These are phyloP conservation scores for Kodamaea laetipori DNA, from an alignment of 805 yeast genomes.

Conservation along the genomic window DNA sequence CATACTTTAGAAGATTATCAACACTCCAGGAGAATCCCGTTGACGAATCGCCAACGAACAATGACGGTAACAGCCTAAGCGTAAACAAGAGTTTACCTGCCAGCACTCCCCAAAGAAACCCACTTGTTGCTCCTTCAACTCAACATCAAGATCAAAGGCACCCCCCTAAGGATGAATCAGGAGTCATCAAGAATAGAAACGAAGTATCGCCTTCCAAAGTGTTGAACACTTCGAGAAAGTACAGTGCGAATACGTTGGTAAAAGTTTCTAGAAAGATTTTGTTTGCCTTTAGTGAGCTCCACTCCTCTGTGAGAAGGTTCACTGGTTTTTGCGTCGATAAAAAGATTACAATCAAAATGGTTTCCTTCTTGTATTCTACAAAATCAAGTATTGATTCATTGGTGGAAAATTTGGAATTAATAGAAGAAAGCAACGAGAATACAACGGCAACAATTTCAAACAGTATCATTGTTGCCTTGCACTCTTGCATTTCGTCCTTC, in stretches of 20 bases:
- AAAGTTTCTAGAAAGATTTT: slow-evolving; percentile 61
- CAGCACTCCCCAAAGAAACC: neutral
- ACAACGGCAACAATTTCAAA: slow-evolving; percentile 29
- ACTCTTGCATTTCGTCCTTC: slow-evolving; percentile 47
- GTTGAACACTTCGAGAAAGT: slow-evolving; percentile 10
- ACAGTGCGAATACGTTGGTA: slow-evolving; percentile 24
- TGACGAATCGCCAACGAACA: slow-evolving; percentile 23
- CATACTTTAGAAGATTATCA: slow-evolving; percentile 65
- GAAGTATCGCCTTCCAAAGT: slow-evolving; percentile 16
- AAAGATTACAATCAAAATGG: slow-evolving; percentile 54
- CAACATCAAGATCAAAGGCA: slow-evolving; percentile 2
- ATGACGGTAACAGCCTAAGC: neutral
- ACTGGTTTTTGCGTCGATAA: slow-evolving; percentile 61
- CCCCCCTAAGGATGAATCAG: neutral
- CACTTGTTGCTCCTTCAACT: neutral
- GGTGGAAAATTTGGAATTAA: slow-evolving; percentile 56
- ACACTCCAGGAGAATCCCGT: slow-evolving; percentile 56
- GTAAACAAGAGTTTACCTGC: neutral
- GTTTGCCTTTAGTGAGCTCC: slow-evolving; percentile 66
- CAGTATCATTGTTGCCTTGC: slow-evolving; percentile 32
- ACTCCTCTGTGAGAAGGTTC: slow-evolving; percentile 56
- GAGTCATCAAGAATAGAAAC: slow-evolving; percentile 1
- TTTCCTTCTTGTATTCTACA: slow-evolving; percentile 51
- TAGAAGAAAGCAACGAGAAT: slow-evolving; percentile 36
- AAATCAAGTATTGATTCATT: slow-evolving; percentile 58